Base-by-base conservation (phyloP, 768 basidiomycete species). In the Terana coerulea region DNA sequence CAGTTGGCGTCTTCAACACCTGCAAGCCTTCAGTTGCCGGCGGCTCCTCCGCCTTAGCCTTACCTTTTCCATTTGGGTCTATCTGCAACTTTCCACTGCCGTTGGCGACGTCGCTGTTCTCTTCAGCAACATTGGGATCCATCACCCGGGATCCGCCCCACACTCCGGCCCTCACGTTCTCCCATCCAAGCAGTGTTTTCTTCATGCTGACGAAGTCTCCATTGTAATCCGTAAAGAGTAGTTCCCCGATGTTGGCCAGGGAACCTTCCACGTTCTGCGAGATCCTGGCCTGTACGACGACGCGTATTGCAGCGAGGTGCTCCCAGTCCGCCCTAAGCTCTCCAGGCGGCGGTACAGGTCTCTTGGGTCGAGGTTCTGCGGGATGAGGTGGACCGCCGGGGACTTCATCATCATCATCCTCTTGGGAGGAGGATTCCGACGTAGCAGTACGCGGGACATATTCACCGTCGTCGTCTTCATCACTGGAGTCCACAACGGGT, bases 271-370 rank as follows among this genome's bases (percentile, higher is more conserved):
- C 25, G 12, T 46, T 44, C 34, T 47, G 44, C 24, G 46, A 31
- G 11, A 52, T 17, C 26, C 44, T 19, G 25, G 39, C 51, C 34
- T 56, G 49, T 11, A 48, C 39, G 14, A 46, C 55, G n/a, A 52
- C 19, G 39, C 55, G 50, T 14, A 52, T 47, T 5, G 49, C 49
- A 10, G 55, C 49, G n/a, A 56, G 55, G 25, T 52, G 59, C 21
- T 51, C 44, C 63, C 63, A 64, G 49, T 64, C 61, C 4, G 61
- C 58, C 3, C 14, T 28, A 3, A 62, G 53, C 22, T 61, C 34
- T 24, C 55, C 55, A 1, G 59, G 46, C 1, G 37, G 17, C 2
- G 59, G 59, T 11, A 43, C 1, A 8, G 43, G 21, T 11, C 30
- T 21, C 21, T 45, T 34, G 25, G 24, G n/a, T 2, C 17, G 30